Percentiles rank a stretch among this genome's conserved stretches.
These are phyloP conservation scores for Pythium volutum DNA, from an alignment of 352 stramenopile species.

Conservation along the genomic window DNA sequence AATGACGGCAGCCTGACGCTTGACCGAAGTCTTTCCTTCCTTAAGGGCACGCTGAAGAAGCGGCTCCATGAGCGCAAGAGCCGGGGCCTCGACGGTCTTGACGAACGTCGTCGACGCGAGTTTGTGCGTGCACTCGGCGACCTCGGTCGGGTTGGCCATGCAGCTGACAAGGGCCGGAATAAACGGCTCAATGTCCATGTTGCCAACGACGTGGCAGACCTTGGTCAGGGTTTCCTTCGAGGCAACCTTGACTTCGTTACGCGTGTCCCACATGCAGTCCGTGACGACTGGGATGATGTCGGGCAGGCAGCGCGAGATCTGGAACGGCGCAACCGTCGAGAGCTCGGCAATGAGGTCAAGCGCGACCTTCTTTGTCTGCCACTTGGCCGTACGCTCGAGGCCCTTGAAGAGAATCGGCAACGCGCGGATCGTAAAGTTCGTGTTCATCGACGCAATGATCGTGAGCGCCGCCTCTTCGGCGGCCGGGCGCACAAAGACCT, in stretches of 20 bases:
- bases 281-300: constrained; percentile 97
- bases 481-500: constrained; percentile 59
- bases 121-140: constrained; percentile 98
- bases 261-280: constrained; percentile 98
- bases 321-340: constrained; percentile 89
- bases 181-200: constrained; percentile 99
- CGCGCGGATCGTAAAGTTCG: constrained; percentile 82
- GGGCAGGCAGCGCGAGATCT: constrained; percentile 94
- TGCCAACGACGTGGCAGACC: constrained; percentile 96
- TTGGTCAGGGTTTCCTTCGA: constrained; percentile 93
- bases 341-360: constrained; percentile 95
- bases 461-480: constrained; percentile 76
- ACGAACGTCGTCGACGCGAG: constrained; percentile 99
- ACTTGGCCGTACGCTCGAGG: constrained; percentile 90
- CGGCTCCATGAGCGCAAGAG: constrained; percentile 97
- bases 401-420: constrained; percentile 92
- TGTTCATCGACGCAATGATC: constrained; percentile 80
- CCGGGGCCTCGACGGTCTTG: constrained; percentile 95
- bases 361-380: constrained; percentile 96
- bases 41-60: constrained; percentile 95
- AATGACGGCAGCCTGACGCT: constrained; percentile 97
- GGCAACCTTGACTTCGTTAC: constrained; percentile 97
- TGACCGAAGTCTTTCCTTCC: constrained; percentile 95
- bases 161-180: constrained; percentile 96
- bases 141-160: constrained; percentile 96